Base-by-base conservation (phyloP, 345 rosid genomes). In the Corchorus olitorius region DNA sequence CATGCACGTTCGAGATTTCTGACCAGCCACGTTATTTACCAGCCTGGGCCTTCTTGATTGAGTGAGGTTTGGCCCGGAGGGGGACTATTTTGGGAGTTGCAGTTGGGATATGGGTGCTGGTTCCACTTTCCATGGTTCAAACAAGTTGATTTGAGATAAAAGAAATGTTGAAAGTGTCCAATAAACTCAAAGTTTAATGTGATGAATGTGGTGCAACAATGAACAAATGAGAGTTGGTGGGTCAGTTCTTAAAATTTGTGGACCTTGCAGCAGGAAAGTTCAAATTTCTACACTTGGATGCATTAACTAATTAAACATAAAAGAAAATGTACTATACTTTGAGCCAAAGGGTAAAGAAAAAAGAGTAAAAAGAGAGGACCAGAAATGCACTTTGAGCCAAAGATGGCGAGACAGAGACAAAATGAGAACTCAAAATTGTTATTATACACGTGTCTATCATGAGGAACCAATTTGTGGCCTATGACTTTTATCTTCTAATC, bases 401-500 rank as follows among this genome's bases (percentile, higher is more conserved):
- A 68, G 34, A 8, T 20, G 17, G 52, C 13, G 54, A 2, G 34
- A 27, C 0, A 9, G 46, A 63, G 48, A 45, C 9, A 45, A 45
- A 45, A 9, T 63, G 13, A n/a, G 9, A 10, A 34, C 22, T 70
- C 10, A 35, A 35, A 70, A 7, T 34, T 35, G 48, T 6, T 6
- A 45, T 45, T 45, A 7, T 64, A 48, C 49, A 43, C 75, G 75
- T 72, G 75, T 72, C 52, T 56, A 72, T 41, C 16, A 52, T 16
- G 62, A 17, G 20, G 12, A 14, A 53, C 14, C n/a, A 17, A 33
- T 50, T 52, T 48, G 59, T 27, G 59, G 22, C 58, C 73, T 27
- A 27, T 55, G 70, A 39, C 12, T 65, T 67, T 22, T 27, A 33
- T 69, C 54, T 46, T 20, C n/a, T 20, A 37, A 27, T 16, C 43